These are phyloP conservation scores for Fagus sylvatica DNA, from an alignment of 306 rosid genomes.

Conservation along the genomic window DNA sequence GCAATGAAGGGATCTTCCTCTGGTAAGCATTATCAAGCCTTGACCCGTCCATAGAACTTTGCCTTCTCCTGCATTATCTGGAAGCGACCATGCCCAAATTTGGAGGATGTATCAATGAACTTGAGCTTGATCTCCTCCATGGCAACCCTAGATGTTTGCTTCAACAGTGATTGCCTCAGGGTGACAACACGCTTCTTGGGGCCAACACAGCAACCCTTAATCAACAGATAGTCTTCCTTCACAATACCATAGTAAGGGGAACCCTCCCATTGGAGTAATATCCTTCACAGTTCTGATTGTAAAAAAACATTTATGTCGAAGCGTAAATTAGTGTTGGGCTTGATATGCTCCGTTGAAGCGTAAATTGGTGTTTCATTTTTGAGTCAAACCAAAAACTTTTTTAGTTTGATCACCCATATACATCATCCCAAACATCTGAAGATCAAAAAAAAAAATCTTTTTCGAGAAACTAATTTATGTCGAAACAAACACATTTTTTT, in stretches of 20 bases:
- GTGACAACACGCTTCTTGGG: constrained; percentile 86
- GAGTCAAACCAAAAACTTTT: too few species aligned
- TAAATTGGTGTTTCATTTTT: too few species aligned
- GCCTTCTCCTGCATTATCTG: constrained; percentile 84
- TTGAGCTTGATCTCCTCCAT: constrained; percentile 79
- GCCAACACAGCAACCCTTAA: constrained; percentile 80
- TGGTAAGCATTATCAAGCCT: constrained; percentile 38
- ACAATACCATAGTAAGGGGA: constrained; percentile 86
- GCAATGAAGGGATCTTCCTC: too few species aligned
- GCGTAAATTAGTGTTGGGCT: too few species aligned
- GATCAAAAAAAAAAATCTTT: too few species aligned
- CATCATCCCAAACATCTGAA: too few species aligned
- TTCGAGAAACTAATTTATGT: too few species aligned
- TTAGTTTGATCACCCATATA: too few species aligned
- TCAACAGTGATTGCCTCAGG: constrained; percentile 78
- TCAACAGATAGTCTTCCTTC: constrained; percentile 68
- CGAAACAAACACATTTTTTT: too few species aligned
- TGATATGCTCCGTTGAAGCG: too few species aligned
- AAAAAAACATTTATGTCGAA: background rate
- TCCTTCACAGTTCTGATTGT: constrained; percentile 76
- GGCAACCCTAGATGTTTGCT: constrained; percentile 79
- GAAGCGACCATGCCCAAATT: constrained; percentile 90
- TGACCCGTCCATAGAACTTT: constrained; percentile 75
- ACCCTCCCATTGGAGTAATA: constrained; percentile 86
- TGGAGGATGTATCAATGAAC: constrained; percentile 84